These are phyloP conservation scores for Eragrostis tef DNA, from an alignment of 202 grass and related monocot genomes.

Conservation along the genomic window DNA sequence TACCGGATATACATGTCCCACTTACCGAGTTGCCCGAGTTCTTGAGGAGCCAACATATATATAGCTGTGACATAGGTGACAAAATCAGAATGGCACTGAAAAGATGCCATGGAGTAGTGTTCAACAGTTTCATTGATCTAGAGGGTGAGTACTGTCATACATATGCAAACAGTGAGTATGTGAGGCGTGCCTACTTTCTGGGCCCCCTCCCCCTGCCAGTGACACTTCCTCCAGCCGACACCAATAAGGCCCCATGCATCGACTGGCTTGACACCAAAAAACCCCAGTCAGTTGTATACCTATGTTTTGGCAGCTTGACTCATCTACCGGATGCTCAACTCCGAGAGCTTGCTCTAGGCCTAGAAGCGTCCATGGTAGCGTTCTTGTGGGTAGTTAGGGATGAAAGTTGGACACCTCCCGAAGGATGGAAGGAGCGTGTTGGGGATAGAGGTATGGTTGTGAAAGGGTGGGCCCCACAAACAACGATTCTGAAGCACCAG, in stretches of 20 bases:
- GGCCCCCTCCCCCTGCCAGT: neutral
- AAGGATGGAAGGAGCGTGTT: constrained; percentile 9
- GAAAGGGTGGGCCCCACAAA: constrained; percentile 10
- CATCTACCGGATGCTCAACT: neutral
- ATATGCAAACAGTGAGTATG: neutral
- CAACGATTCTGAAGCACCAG: constrained; percentile 5
- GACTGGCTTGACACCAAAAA: neutral
- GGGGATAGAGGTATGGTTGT: neutral
- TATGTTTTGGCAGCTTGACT: constrained; percentile 1
- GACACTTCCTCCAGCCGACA: neutral
- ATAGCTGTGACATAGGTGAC: too few relatives aligned
- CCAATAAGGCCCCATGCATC: neutral
- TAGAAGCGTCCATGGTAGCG: neutral
- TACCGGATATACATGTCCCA: neutral
- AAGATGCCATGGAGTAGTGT: constrained; percentile 32
- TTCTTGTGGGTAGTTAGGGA: constrained; percentile 21
- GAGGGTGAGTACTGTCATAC: constrained; percentile 6
- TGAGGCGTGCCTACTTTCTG: neutral
- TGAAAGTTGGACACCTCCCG: neutral
- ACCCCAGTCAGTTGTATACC: constrained; percentile 2
- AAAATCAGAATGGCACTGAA: neutral
- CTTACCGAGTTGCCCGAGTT: constrained; percentile 25
- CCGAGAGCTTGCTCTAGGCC: constrained; percentile 11
- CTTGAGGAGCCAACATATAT: constrained; percentile 10
- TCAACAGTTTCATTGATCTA: constrained; percentile 58